A percentile compares a stretch with the other conserved stretches of the same genome.
phyloP scores from a whole-genome alignment of 352 stramenopile genomes.

The Globisporangium takayamanum region DNA sequence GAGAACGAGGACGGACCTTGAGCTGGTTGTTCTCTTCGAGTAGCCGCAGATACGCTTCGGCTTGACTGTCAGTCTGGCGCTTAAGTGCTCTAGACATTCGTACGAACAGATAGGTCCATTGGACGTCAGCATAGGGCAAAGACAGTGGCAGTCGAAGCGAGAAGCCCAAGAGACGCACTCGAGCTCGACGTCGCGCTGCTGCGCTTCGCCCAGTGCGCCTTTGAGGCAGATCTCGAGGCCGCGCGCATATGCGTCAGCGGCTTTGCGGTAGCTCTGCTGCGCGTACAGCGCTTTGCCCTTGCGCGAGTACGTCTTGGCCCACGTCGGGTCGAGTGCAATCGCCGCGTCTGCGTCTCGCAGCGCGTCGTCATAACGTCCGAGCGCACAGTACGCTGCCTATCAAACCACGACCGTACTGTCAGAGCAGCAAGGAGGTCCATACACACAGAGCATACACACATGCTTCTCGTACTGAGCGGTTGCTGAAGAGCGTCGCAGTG shows the following conservation, averaged over 20 bases:
- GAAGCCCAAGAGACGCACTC: constrained; percentile 31
- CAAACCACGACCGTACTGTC: no score
- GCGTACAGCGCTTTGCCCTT: constrained; percentile 80
- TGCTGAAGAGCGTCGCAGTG: constrained; percentile 71
- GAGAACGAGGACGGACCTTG: constrained; percentile 29
- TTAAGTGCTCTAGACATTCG: constrained; percentile 44
- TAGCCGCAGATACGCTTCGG: constrained; percentile 63
- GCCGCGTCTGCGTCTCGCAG: constrained; percentile 50
- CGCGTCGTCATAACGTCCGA: constrained; percentile 45
- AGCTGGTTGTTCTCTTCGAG: constrained; percentile 73
- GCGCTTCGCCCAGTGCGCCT: constrained; percentile 50
- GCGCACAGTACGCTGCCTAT: constrained; percentile 54
- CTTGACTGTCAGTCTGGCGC: constrained; percentile 57
- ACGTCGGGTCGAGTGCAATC: constrained; percentile 55
- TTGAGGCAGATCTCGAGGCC: constrained; percentile 68
- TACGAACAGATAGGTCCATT: neutral
- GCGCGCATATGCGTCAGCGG: constrained; percentile 68
- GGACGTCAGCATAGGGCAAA: neutral
- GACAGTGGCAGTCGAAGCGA: neutral
- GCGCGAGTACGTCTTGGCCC: constrained; percentile 69
- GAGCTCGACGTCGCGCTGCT: constrained; percentile 66
- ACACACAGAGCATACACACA: neutral
- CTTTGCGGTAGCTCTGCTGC: constrained; percentile 50
- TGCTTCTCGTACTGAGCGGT: constrained; percentile 39
- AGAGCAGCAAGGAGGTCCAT: neutral